Evolutionary conservation across 2,329 filamentous ascomycete species (phyloP).

Genomic region (Colletotrichum eremochloae): DNA sequence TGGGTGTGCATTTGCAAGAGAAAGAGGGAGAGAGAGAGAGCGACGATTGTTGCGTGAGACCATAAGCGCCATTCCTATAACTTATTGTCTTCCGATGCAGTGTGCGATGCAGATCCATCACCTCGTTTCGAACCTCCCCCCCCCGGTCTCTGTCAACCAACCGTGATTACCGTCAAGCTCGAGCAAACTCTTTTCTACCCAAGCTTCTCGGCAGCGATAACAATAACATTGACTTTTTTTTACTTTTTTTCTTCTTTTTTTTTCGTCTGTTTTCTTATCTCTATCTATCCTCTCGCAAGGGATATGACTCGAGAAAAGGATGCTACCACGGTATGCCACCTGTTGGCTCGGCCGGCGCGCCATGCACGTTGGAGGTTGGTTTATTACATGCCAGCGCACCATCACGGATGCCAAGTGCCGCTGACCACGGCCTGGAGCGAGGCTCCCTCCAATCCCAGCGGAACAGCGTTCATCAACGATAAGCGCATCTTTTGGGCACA

Average conservation of each 20-base stretch:
- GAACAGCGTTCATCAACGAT: neutral
- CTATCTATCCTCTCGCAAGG: neutral
- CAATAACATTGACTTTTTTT: neutral
- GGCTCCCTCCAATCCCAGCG: neutral
- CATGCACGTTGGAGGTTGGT: neutral
- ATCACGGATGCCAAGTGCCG: conserved; percentile 2
- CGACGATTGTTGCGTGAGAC: no score
- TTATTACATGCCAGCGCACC: conserved; percentile 1
- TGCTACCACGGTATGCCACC: neutral
- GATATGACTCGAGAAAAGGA: neutral
- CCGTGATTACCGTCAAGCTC: no score
- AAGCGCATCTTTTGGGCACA: neutral
- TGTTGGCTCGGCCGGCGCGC: neutral
- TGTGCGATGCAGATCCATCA: neutral
- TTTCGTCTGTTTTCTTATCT: neutral
- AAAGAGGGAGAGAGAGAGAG: no score
- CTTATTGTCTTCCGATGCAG: neutral
- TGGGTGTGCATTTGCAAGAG: neutral
- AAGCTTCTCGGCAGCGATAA: neutral
- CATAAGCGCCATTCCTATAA: no score
- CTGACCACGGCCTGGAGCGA: neutral
- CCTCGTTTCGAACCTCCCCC: no score
- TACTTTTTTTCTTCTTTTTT: no score
- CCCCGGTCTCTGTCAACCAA: no score
- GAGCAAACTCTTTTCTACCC: no score